Evolutionary conservation across 129 eudicot genomes (phyloP), one percentile per base, ranked within the genome.

Genomic region (Cynara cardunculus): DNA sequence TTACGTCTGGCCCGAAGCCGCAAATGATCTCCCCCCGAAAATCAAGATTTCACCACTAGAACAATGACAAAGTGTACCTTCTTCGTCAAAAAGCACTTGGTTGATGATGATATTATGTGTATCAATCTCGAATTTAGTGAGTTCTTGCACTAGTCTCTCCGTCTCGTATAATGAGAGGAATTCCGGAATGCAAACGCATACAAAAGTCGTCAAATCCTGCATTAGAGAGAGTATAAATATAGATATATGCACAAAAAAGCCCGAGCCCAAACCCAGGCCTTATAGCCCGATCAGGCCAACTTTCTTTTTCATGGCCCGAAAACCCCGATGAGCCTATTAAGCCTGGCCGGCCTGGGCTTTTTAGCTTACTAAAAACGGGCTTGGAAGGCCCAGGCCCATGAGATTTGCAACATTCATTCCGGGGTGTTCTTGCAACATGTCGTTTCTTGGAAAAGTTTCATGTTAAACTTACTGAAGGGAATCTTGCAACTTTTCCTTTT

Each of bases 131-230:
- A 89, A 96, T 84, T 90, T 96, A 13, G 95, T 76, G 25, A 96
- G 99, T 71, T 96, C 99, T 87, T 96, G 99, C 76, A 96, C 98
- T 73, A 92, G 83, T 80, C 99, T 87, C 77, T 96, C 99, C 4
- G 99, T 96, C 86, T 96, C 99, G 28, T 96, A 96, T 16, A 96
- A 85, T 6, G 99, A 96, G 74, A 96, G 98, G 89, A 96, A 96
- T 71, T 96, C 99, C 0, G 99, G 99, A 41, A 96, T 96, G 97
- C 99, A 96, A 22, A 96, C 99, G 27, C 99, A 96, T 61, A 92
- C 89, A 80, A 96, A 96, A 46, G 98, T 96, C 2, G 99, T 92
- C 97, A 96, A 25, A 62, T 96, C 99, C 99, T 96, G 92, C 82
- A 84, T 79, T 16, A 32, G 30, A 73, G 56, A 73, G 78, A 41